Evolutionary conservation across 495 filamentous ascomycete species (phyloP), one percentile per base, ranked within the genome.

Genomic region (Talaromyces trachyspermus): DNA sequence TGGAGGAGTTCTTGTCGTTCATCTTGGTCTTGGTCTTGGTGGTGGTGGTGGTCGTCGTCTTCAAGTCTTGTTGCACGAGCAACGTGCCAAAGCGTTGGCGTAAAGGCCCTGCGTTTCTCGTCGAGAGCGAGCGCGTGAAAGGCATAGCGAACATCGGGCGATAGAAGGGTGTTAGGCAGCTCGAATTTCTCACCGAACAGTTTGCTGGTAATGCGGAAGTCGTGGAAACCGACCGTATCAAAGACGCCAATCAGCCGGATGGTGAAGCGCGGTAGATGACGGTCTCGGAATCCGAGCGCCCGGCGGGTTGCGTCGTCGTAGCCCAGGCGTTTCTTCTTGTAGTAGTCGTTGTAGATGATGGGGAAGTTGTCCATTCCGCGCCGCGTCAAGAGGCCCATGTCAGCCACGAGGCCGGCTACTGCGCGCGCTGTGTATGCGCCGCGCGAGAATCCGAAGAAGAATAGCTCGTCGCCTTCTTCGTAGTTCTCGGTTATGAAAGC

Each of bases 111-210:
- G 4, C 79, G 68, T 9, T 62, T 54, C 53, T 83, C 79, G 39
- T 83, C 79, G 2, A 84, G 56, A 7, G 78, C 70, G 10, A 83
- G 52, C 17, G 78, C 79, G 20, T 84, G 80, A 52, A 74, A 83
- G 2, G 80, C 80, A 51, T 81, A 62, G 38, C 74, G 60, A 45
- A 83, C 71, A 41, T 72, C 61, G 57, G 54, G 36, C 26, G 55
- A 54, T 5, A 63, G 46, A 7, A 54, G 50, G 12, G 60, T 65
- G 24, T 65, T 61, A 3, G 57, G 60, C 25, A 64, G 60, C 24
- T 57, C 42, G 22, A 53, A 50, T 45, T 63, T 49, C 37, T 58
- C 56, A 17, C 55, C 60, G 39, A 56, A 35, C 11, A 57, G 43
- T 19, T 35, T 39, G 9, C 50, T 46, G 15, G 49, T 41, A 3